phyloP scores from a whole-genome alignment of 495 filamentous ascomycete species.

The Sphaerosporella brunnea region DNA sequence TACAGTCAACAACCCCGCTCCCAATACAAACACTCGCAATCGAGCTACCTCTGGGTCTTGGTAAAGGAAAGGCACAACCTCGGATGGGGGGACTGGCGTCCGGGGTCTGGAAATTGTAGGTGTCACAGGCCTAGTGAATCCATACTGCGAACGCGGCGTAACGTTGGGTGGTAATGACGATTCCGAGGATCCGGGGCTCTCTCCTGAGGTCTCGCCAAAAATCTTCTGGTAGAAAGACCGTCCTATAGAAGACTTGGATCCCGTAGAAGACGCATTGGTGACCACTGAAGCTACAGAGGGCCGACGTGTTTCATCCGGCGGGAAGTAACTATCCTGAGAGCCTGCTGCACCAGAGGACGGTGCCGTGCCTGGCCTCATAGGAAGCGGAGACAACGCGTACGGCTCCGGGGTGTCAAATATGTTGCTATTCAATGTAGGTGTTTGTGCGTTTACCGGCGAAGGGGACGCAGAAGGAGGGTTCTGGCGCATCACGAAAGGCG shows the following conservation, averaged over 20 bases:
- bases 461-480: constrained; percentile 26
- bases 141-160: constrained; percentile 34
- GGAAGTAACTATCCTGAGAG: constrained; percentile 45
- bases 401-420: constrained; percentile 23
- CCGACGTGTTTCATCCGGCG: constrained; percentile 56
- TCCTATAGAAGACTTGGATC: constrained; percentile 54
- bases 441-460: constrained; percentile 36
- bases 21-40: not conserved
- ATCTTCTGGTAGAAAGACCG: constrained; percentile 63
- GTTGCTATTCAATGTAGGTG: constrained; percentile 29
- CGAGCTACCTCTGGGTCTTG: constrained; percentile 62
- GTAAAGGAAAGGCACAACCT: constrained; percentile 90
- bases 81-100: constrained; percentile 74
- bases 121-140: constrained; percentile 40
- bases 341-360: constrained; percentile 31
- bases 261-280: constrained; percentile 75
- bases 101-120: constrained; percentile 51
- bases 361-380: constrained; percentile 45
- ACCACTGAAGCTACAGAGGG: constrained; percentile 76
- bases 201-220: constrained; percentile 54
- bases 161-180: constrained; percentile 43
- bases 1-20: constrained; percentile 11
- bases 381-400: constrained; percentile 41
- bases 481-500: constrained; percentile 27
- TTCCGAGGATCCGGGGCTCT: constrained; percentile 44